A percentile compares a stretch with the other conserved stretches of the same genome.
Conservation (phyloP, 805 yeast genomes). For the Lipomyces chichibuensis region DNA sequence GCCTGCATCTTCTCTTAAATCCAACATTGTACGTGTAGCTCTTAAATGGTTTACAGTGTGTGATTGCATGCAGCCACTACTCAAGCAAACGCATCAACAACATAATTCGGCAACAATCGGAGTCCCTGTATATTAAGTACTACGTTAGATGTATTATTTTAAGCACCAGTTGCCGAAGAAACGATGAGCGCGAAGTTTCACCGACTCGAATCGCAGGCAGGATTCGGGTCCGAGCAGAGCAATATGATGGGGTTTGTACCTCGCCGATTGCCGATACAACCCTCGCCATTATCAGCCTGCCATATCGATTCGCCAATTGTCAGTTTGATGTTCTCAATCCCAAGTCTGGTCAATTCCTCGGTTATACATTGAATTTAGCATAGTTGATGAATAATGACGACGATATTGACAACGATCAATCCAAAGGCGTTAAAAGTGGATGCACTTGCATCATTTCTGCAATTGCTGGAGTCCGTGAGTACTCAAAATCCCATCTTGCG, state of each 20-base stretch:
- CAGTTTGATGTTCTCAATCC: neutral
- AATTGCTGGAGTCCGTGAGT: conserved; percentile 40
- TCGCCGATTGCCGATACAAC: neutral
- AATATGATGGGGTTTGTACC: neutral
- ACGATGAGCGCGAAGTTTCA: no score
- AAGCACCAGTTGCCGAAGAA: no score
- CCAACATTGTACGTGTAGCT: no score
- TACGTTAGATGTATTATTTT: no score
- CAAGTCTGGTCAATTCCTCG: neutral
- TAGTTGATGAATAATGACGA: conserved; percentile 13
- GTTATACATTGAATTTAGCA: neutral
- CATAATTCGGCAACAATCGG: no score
- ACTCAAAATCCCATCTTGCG: neutral
- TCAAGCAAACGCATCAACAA: no score
- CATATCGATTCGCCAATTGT: neutral
- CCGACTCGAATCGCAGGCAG: no score
- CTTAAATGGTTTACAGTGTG: no score
- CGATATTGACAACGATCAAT: conserved; percentile 18
- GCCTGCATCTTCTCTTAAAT: no score
- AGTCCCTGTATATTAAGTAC: no score
- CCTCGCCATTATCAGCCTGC: neutral
- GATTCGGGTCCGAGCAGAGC: no score
- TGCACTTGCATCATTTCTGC: conserved; percentile 37
- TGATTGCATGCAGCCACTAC: no score
- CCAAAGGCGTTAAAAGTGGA: conserved; percentile 29